Percentiles rank a stretch among this genome's conserved stretches.
Evolutionary conservation across 495 filamentous ascomycete genomes (phyloP).

Genomic region (Neurospora sp.): DNA sequence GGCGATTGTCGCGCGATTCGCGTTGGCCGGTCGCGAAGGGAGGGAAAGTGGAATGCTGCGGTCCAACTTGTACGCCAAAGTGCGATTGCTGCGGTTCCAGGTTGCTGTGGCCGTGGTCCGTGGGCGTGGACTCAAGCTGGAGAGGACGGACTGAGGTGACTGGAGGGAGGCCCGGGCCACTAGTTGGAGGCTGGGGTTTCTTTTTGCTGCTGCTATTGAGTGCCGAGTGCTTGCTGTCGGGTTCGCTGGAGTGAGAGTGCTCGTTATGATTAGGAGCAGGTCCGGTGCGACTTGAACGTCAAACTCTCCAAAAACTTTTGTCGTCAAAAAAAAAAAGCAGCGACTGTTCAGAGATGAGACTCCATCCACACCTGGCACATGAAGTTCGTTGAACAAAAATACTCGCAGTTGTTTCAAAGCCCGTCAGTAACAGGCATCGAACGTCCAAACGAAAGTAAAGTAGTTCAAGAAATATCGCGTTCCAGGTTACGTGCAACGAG

Average conservation of each 20-base stretch:
- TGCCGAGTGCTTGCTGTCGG: not conserved
- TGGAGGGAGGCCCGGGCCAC: not conserved
- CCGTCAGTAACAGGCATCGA: not conserved
- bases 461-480: not conserved
- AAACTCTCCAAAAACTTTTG: slow-evolving; percentile 18
- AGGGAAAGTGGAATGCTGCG: slow-evolving; percentile 8
- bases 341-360: not conserved
- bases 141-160: not conserved
- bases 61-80: slow-evolving; percentile 2
- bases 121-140: not conserved
- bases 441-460: not conserved
- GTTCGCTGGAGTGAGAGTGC: not conserved
- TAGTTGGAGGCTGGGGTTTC: not conserved
- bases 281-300: slow-evolving; percentile 5
- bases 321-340: not conserved
- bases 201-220: not conserved
- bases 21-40: slow-evolving; percentile 22
- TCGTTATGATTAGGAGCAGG: not conserved
- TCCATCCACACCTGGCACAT: not conserved
- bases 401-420: not conserved
- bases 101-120: not conserved
- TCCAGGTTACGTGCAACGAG: not conserved
- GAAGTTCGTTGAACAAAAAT: not conserved
- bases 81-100: not conserved
- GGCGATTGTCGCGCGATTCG: slow-evolving; percentile 34